Base-by-base conservation (phyloP, 805 yeast genomes). In the Barnettozyma populi region DNA sequence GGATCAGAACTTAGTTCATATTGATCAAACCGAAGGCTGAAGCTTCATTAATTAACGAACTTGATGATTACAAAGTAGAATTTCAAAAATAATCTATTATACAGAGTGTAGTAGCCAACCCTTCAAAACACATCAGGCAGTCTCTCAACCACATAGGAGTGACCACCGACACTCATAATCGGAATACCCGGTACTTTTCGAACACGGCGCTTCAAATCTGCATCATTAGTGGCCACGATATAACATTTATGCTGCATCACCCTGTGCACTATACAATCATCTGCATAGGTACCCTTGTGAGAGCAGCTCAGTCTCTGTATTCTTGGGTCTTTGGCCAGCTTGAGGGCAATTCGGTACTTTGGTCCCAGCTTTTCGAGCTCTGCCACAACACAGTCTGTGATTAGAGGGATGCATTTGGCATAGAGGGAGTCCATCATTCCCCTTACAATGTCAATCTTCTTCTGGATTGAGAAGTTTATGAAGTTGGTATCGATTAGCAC, bases 141-240 rank as follows among this genome's bases (percentile, higher is more conserved):
- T 65, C 97, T 80, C 67, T 94, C 99, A 55, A 94, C 84, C 34
- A 87, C 96, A 64, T 92, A 94, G 1, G 90, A 73, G 65, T 89
- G 96, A 2, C 86, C 86, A 32, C 98, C 99, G 7, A 94, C 99
- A 68, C 96, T 88, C 95, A 94, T 81, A 32, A 94, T 73, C 11
- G 99, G 99, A 52, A 94, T 86, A 60, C 99, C 99, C 1, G 99
- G 99, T 24, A 94, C 89, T 67, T 94, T 94, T 70, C 99, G 79
- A 29, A 94, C 79, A 66, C 99, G 78, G 61, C 97, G 82, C 64
- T 94, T 94, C 63, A 94, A 72, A 59, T 92, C 98, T 13, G 96
- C 97, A 81, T 94, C 99, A 64, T 92, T 94, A 1, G 98, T 92
- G 43, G 99, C 99, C 34, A 94, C 97, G 47, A 94, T 90, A 61